Conservation (phyloP, 2,329 filamentous ascomycete species). For the Chalaropsis ovoidea region DNA sequence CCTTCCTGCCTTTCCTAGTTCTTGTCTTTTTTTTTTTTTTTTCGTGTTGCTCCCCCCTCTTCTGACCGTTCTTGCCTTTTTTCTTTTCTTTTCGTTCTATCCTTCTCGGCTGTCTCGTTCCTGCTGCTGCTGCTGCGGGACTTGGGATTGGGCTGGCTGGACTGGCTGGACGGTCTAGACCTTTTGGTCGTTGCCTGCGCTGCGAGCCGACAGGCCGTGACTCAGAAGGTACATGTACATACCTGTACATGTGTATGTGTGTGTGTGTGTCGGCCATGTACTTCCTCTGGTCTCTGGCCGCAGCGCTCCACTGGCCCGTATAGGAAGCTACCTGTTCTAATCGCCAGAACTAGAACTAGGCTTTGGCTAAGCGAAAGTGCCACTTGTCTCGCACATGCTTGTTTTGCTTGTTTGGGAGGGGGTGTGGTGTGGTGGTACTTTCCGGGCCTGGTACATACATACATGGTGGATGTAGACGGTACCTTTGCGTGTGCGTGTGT, state of each 20-base stretch:
- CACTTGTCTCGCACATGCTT: slow-evolving; percentile 13
- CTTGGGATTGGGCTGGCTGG: neutral
- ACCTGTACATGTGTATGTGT: neutral
- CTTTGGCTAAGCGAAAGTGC: slow-evolving; percentile 11
- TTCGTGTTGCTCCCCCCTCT: neutral
- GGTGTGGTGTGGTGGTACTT: neutral
- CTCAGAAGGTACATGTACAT: too few species aligned
- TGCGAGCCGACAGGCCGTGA: too few species aligned
- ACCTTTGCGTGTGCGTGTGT: neutral
- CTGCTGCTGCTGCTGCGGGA: neutral
- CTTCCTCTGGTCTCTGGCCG: neutral
- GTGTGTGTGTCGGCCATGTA: neutral
- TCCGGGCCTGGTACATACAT: neutral
- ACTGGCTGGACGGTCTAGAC: neutral
- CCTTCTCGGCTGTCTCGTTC: neutral
- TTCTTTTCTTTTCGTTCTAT: neutral
- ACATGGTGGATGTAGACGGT: neutral
- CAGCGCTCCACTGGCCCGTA: too few species aligned
- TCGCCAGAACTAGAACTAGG: neutral
- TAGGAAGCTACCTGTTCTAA: neutral
- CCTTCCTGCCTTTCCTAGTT: neutral
- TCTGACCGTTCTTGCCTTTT: neutral
- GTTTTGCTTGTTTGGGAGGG: neutral
- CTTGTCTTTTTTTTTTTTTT: neutral
- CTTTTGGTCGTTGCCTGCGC: neutral